A percentile compares a stretch with the other conserved stretches of the same genome.
Conservation (phyloP, 306 rosid species). For the Corylus heterophylla region DNA sequence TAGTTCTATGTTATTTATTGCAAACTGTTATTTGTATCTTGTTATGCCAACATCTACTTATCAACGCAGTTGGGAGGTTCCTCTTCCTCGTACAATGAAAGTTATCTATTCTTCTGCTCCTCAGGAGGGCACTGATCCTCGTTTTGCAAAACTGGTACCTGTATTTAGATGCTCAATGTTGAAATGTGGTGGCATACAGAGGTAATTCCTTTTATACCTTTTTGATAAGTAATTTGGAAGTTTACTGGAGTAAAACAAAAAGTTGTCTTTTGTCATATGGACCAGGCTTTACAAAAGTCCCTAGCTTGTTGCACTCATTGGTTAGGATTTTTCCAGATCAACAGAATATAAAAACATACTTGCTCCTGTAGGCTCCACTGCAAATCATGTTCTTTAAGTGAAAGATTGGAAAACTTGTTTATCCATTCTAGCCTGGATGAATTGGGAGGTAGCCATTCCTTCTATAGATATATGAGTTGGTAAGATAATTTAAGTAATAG, state of each 20-base stretch:
- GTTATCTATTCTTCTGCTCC: conserved; percentile 46
- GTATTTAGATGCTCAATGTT: conserved; percentile 75
- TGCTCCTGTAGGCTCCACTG: neutral
- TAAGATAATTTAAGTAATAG: neutral
- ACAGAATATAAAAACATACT: neutral
- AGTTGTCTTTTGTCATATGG: neutral
- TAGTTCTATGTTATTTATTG: neutral
- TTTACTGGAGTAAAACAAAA: neutral
- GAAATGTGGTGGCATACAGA: conserved; percentile 58
- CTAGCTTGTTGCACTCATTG: neutral
- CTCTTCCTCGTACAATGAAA: conserved; percentile 64
- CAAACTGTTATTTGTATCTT: neutral
- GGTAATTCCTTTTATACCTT: conserved; percentile 42
- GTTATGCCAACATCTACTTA: conserved; percentile 28
- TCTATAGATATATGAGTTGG: neutral
- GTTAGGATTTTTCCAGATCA: neutral
- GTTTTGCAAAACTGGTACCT: conserved; percentile 77
- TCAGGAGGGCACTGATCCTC: conserved; percentile 78
- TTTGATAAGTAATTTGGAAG: neutral
- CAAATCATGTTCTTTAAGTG: neutral
- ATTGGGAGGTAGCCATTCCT: neutral
- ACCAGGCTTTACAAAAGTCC: neutral
- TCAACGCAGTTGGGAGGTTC: conserved; percentile 91
- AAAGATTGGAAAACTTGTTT: neutral
- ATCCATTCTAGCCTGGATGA: neutral